Evolutionary conservation across 169 alveolate species (phyloP).

Genomic region (Cryptosporidium ubiquitum): DNA sequence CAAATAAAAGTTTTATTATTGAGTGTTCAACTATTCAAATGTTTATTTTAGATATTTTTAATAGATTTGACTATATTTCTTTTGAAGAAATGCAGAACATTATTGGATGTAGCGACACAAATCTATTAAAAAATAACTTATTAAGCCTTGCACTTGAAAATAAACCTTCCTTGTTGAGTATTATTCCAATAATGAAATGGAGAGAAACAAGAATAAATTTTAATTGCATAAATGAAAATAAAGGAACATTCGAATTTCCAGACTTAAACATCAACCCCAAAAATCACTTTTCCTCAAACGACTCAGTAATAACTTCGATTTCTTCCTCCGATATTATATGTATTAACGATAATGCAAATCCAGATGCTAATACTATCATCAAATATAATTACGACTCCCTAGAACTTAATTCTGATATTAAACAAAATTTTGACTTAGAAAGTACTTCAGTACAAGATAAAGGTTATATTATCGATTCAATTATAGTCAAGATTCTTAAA

Average conservation of each 20-base stretch:
- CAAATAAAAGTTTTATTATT: neutral
- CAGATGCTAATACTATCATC: neutral
- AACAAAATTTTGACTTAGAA: neutral
- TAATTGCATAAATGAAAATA: neutral
- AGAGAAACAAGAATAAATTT: neutral
- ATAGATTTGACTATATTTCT: constrained; percentile 41
- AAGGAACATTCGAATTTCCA: neutral
- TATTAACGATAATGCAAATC: neutral
- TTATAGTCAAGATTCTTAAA: constrained; percentile 30
- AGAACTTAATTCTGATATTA: neutral
- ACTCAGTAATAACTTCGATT: neutral
- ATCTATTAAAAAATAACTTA: constrained; percentile 25
- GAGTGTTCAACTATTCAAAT: constrained; percentile 65
- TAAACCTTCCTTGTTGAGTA: constrained; percentile 7
- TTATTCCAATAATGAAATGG: constrained; percentile 14
- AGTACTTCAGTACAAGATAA: constrained; percentile 4
- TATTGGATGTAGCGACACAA: constrained; percentile 22
- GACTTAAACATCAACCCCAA: neutral
- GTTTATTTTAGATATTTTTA: constrained; percentile 49
- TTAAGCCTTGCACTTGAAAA: constrained; percentile 16
- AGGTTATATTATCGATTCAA: constrained; percentile 44
- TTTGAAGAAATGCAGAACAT: constrained; percentile 37
- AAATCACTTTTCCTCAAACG: neutral
- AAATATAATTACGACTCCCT: neutral
- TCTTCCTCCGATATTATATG: constrained; percentile 5